Percentiles rank a stretch among this genome's conserved stretches.
Conservation (phyloP, 371 early-diverging fungal genomes). For the Mortierella sp. region DNA sequence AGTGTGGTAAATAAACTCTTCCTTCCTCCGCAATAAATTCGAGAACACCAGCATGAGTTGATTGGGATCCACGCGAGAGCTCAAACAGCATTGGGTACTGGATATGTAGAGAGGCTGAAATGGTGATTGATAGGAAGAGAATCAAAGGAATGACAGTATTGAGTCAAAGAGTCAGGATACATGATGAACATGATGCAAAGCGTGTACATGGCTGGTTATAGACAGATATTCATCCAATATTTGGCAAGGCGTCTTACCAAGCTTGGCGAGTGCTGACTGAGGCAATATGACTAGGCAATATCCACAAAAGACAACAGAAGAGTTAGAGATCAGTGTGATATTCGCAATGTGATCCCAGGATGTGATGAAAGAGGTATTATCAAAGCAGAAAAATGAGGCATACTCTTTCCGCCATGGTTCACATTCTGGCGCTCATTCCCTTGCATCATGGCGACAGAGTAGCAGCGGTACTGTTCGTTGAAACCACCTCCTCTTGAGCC, state of each 20-base stretch:
- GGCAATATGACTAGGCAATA: slow-evolving; percentile 84
- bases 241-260: slow-evolving; percentile 68
- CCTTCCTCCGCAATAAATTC: slow-evolving; percentile 99
- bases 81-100: slow-evolving; percentile 95
- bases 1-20: slow-evolving; percentile 95
- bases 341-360: not conserved
- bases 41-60: slow-evolving; percentile 97
- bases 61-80: slow-evolving; percentile 68
- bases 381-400: not conserved
- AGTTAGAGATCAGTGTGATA: slow-evolving; percentile 5
- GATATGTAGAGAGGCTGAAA: slow-evolving; percentile 87
- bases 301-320: not conserved
- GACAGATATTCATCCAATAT: slow-evolving; percentile 4
- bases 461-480: slow-evolving; percentile 80
- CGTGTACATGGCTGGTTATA: not conserved
- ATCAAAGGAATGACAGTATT: not conserved
- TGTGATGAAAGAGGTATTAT: not conserved
- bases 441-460: slow-evolving; percentile 86
- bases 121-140: not conserved
- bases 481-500: slow-evolving; percentile 57
- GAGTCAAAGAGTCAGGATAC: not conserved
- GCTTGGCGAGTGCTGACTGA: slow-evolving; percentile 88
- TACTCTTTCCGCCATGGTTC: slow-evolving; percentile 91
- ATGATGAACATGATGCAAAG: not conserved
- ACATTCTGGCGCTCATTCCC: slow-evolving; percentile 82